These are phyloP conservation scores for Saraca asoca DNA, from an alignment of 331 rosid species.

Conservation along the genomic window DNA sequence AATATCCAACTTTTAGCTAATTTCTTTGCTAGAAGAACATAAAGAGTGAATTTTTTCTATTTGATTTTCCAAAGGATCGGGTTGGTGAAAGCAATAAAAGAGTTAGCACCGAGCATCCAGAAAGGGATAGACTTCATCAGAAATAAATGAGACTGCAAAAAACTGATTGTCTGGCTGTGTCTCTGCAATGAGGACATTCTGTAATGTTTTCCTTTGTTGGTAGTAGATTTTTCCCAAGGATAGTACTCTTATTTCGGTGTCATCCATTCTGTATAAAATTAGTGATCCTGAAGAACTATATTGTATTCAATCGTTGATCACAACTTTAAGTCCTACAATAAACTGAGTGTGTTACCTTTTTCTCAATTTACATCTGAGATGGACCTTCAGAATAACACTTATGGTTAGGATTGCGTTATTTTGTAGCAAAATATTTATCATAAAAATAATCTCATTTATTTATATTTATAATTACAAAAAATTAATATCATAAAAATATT, in stretches of 20 bases:
- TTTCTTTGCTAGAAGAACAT: slow-evolving; percentile 28
- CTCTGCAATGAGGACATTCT: slow-evolving; percentile 19
- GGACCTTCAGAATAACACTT: too few species aligned
- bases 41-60: slow-evolving; percentile 17
- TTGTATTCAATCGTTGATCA: background rate
- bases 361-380: too few species aligned
- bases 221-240: slow-evolving; percentile 28
- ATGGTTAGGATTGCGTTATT: too few species aligned
- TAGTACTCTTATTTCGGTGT: slow-evolving; percentile 2
- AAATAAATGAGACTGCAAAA: slow-evolving; percentile 37
- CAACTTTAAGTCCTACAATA: too few species aligned
- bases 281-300: background rate
- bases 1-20: background rate
- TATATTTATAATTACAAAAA: too few species aligned
- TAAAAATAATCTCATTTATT: too few species aligned
- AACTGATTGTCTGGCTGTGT: slow-evolving; percentile 3
- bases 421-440: too few species aligned
- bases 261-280: too few species aligned
- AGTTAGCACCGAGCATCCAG: slow-evolving; percentile 66
- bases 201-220: slow-evolving; percentile 33
- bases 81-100: slow-evolving; percentile 71
- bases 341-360: too few species aligned
- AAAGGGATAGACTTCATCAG: slow-evolving; percentile 68
- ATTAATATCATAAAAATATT: too few species aligned
- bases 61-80: slow-evolving; percentile 52